phyloP scores from a whole-genome alignment of 2,329 filamentous ascomycete species.

The Aspergillus ibericus region DNA sequence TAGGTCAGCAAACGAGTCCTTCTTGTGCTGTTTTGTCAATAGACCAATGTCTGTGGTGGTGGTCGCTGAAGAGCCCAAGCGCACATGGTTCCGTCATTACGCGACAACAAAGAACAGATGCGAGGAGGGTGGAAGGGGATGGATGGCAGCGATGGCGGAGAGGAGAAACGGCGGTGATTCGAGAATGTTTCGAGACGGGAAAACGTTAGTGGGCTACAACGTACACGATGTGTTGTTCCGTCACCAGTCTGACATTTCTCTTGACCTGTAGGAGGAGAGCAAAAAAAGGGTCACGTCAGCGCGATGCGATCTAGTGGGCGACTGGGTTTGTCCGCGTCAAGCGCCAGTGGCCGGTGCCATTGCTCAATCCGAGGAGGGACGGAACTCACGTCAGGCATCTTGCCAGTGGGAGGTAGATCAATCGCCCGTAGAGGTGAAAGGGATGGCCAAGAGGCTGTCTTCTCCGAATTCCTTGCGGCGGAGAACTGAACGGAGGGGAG shows the following conservation, averaged over 20 bases:
- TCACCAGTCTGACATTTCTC: conserved; percentile 88
- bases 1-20: neutral
- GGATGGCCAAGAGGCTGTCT: neutral
- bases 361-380: neutral
- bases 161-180: conserved; percentile 6
- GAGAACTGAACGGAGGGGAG: neutral
- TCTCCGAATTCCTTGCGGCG: neutral
- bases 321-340: conserved; percentile 3
- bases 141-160: conserved; percentile 4
- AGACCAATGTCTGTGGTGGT: neutral
- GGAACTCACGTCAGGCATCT: conserved; percentile 38
- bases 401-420: conserved; percentile 12
- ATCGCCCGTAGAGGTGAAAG: conserved; percentile 6
- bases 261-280: conserved; percentile 57
- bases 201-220: conserved; percentile 37
- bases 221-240: conserved; percentile 86
- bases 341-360: conserved; percentile 4
- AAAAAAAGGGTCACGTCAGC: conserved; percentile 19
- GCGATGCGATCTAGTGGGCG: conserved; percentile 16
- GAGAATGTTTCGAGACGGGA: conserved; percentile 6
- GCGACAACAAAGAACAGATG: neutral
- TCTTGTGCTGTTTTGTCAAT: neutral
- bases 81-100: neutral
- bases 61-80: neutral
- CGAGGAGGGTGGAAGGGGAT: neutral